A percentile compares a stretch with the other conserved stretches of the same genome.
Conservation (phyloP, 1,139 yeast genomes). For the Hanseniaspora uvarum region DNA sequence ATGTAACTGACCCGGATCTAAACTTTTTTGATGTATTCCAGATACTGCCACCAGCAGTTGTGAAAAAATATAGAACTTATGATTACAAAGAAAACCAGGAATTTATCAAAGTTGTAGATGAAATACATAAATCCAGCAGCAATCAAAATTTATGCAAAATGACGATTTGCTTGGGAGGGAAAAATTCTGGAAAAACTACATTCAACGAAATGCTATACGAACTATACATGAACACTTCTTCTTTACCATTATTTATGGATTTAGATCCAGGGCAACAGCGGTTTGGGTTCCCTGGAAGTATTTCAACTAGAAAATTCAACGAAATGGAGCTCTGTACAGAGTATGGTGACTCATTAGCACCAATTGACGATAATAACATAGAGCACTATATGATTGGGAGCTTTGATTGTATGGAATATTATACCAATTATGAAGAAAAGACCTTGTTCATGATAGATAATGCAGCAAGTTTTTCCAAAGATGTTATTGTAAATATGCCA, state of each 20-base stretch:
- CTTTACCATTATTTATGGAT: constrained; percentile 39
- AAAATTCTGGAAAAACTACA: constrained; percentile 80
- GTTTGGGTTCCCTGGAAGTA: constrained; percentile 56
- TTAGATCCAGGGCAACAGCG: constrained; percentile 91
- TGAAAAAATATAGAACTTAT: neutral
- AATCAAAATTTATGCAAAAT: neutral
- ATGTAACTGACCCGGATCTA: neutral
- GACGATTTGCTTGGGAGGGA: constrained; percentile 41
- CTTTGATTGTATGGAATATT: constrained; percentile 11
- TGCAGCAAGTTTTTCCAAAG: constrained; percentile 21
- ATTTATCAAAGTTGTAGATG: neutral
- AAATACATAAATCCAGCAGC: neutral
- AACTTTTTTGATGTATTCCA: neutral
- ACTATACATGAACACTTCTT: constrained; percentile 18
- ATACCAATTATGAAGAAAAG: constrained; percentile 16
- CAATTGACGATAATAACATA: constrained; percentile 8
- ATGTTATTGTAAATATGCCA: constrained; percentile 55
- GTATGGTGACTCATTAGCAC: constrained; percentile 3
- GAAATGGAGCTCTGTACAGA: neutral
- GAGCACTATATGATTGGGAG: neutral
- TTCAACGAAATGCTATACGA: constrained; percentile 50
- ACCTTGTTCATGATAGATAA: constrained; percentile 27
- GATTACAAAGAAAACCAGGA: neutral
- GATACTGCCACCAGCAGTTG: neutral
- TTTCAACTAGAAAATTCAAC: constrained; percentile 28